phyloP scores from a whole-genome alignment of 1,284 basidiomycete genomes.

The Sphagnurus paluster region DNA sequence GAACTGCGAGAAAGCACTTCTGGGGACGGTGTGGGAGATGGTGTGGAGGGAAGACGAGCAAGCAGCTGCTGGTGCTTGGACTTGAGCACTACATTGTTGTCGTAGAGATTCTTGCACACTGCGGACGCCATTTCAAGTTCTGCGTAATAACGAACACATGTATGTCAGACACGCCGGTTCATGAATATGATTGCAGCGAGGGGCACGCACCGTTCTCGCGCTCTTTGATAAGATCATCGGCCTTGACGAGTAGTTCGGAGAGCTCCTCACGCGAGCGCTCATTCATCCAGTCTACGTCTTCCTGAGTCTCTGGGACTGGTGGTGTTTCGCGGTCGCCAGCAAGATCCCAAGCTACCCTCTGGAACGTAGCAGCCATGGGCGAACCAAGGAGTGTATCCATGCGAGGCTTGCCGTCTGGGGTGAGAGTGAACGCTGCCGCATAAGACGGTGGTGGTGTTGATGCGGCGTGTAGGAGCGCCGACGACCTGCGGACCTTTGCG shows the following conservation, averaged over 20 bases:
- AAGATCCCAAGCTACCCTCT: conserved; percentile 27
- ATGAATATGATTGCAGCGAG: conserved; percentile 11
- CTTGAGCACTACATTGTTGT: conserved; percentile 68
- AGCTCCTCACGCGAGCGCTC: conserved; percentile 74
- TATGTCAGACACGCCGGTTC: conserved; percentile 8
- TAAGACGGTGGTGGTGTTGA: conserved; percentile 58
- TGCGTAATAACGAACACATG: conserved; percentile 33
- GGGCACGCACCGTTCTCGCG: conserved; percentile 69
- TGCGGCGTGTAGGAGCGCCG: conserved; percentile 17
- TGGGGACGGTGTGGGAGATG: conserved; percentile 32
- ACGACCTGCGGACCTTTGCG: conserved; percentile 51
- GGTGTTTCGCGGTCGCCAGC: conserved; percentile 18
- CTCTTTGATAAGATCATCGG: conserved; percentile 72
- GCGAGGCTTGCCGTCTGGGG: conserved; percentile 21
- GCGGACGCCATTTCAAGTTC: conserved; percentile 70
- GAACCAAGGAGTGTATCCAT: conserved; percentile 38
- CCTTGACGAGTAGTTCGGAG: conserved; percentile 62
- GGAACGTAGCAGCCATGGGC: conserved; percentile 35
- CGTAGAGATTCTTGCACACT: conserved; percentile 66
- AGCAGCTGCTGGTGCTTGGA: conserved; percentile 67
- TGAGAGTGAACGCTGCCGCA: conserved; percentile 29
- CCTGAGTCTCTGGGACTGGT: conserved; percentile 22
- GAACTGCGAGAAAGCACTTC: conserved; percentile 22
- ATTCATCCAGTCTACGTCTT: conserved; percentile 50
- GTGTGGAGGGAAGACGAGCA: conserved; percentile 54